Percentiles rank a stretch among this genome's conserved stretches.
Conservation (phyloP, 2,329 filamentous ascomycete genomes). For the Colletotrichum acutatum region DNA sequence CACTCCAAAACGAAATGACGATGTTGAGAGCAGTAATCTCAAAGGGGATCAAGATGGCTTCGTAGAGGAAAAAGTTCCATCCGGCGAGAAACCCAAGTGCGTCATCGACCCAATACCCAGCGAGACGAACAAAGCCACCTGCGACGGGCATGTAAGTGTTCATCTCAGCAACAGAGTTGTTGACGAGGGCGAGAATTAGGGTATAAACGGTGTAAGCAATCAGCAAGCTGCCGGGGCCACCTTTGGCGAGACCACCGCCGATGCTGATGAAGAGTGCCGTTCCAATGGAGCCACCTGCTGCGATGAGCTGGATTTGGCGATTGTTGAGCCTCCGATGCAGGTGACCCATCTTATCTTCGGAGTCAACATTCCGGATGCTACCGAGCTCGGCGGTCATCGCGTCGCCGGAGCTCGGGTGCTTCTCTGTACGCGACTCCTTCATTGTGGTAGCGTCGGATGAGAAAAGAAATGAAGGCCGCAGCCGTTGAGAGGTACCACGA, state of each 20-base stretch:
- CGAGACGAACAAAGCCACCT: conserved; percentile 72
- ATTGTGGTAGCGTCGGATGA: neutral
- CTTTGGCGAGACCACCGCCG: conserved; percentile 61
- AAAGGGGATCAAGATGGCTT: conserved; percentile 55
- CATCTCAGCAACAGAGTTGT: conserved; percentile 76
- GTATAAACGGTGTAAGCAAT: conserved; percentile 69
- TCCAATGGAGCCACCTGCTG: conserved; percentile 68
- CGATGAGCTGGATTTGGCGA: conserved; percentile 68
- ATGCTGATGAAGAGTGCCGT: conserved; percentile 72
- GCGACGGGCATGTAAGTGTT: conserved; percentile 69
- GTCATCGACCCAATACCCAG: conserved; percentile 75
- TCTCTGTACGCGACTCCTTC: neutral
- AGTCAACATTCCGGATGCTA: neutral
- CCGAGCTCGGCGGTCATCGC: neutral
- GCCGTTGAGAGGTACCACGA: neutral
- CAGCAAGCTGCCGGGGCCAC: conserved; percentile 62
- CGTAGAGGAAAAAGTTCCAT: conserved; percentile 59
- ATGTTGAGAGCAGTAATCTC: conserved; percentile 55
- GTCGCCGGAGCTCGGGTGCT: neutral
- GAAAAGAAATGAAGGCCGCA: neutral
- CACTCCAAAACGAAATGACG: conserved; percentile 31
- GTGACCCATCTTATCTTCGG: neutral
- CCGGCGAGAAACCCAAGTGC: conserved; percentile 66
- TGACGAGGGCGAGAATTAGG: conserved; percentile 67
- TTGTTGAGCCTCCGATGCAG: conserved; percentile 43